Conservation (phyloP, 225 moss, liverwort and hornwort genomes). For the Pseudisothecium myosuroides region DNA sequence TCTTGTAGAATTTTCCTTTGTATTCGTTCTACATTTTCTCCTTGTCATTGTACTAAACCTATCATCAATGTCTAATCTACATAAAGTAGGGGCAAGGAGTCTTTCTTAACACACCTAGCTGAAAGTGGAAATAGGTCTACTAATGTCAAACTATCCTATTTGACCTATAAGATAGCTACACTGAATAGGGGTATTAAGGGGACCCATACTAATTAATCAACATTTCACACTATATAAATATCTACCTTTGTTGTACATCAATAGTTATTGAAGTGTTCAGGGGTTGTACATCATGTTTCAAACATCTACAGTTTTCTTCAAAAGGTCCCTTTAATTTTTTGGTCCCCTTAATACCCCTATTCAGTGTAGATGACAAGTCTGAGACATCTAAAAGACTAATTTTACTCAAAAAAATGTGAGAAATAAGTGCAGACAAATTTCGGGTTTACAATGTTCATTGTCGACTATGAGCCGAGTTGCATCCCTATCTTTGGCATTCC, state of each 20-base stretch:
- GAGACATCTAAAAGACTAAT: not conserved
- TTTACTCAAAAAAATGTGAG: not conserved
- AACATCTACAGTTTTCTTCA: too few species aligned
- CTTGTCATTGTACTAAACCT: not conserved
- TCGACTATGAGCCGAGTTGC: rapidly evolving
- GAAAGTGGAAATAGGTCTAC: not conserved
- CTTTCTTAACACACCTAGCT: not conserved
- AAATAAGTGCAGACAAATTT: not conserved
- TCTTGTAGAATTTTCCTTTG: rapidly evolving
- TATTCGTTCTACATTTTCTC: not conserved
- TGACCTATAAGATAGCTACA: not conserved
- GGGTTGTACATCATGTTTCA: too few species aligned
- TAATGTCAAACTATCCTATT: not conserved
- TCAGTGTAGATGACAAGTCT: rapidly evolving
- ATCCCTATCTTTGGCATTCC: rapidly evolving
- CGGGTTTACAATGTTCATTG: not conserved
- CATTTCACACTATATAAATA: too few species aligned
- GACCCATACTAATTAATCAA: too few species aligned
- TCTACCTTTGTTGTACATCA: too few species aligned
- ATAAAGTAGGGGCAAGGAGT: rapidly evolving
- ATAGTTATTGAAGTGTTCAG: too few species aligned
- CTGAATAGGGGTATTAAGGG: too few species aligned
- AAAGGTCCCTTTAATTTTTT: too few species aligned
- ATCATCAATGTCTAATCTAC: not conserved
- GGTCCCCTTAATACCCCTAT: too few species aligned